Evolutionary conservation across 345 rosid species (phyloP).

Genomic region (Litchi chinensis): DNA sequence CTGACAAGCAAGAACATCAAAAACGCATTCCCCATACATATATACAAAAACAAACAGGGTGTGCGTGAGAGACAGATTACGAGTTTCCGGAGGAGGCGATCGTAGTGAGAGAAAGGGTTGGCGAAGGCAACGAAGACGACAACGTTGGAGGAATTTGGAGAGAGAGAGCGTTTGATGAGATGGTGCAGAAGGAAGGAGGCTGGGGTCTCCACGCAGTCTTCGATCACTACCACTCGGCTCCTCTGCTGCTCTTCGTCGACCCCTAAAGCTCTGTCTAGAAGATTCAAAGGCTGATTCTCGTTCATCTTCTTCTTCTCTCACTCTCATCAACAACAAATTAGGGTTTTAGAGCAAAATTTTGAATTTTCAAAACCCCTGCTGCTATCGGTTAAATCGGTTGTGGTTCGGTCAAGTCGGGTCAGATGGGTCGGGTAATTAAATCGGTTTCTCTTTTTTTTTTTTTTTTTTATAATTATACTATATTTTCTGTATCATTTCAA

Average conservation of each 20-base stretch:
- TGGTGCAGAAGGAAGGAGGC: constrained; percentile 84
- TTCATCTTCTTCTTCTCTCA: not conserved
- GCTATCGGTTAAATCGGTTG: too few relatives aligned
- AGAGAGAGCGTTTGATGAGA: constrained; percentile 68
- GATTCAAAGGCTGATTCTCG: constrained; percentile 43
- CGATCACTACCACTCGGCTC: constrained; percentile 56
- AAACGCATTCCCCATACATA: not conserved
- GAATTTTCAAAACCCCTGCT: too few relatives aligned
- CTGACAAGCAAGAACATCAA: constrained; percentile 31
- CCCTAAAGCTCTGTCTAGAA: constrained; percentile 73
- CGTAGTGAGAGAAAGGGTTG: constrained; percentile 86
- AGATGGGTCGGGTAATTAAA: too few relatives aligned
- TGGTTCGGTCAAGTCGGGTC: too few relatives aligned
- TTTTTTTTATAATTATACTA: too few relatives aligned
- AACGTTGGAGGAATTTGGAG: constrained; percentile 46
- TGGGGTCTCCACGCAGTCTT: constrained; percentile 86
- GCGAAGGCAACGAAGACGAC: constrained; percentile 78
- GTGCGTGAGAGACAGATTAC: constrained; percentile 31
- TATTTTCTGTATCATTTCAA: too few relatives aligned
- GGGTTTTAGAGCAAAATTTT: constrained; percentile 9
- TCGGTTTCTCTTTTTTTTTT: too few relatives aligned
- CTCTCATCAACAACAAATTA: not conserved
- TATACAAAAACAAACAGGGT: not conserved
- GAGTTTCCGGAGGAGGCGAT: constrained; percentile 74
- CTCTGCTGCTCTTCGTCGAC: constrained; percentile 35